These are phyloP conservation scores for Candida multigemmis DNA, from an alignment of 805 yeast genomes.

Conservation along the genomic window DNA sequence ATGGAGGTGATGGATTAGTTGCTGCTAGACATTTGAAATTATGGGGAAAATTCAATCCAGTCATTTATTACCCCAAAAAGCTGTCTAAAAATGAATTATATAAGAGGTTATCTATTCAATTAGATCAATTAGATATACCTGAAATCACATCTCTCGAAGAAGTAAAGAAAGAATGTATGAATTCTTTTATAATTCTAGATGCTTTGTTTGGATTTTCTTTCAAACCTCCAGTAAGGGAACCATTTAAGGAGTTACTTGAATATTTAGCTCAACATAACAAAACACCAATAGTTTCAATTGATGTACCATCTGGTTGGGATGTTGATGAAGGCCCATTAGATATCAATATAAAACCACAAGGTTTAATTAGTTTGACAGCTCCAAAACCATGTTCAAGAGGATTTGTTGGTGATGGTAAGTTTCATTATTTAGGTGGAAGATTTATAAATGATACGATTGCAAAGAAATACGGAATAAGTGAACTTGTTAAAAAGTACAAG, in stretches of 20 bases:
- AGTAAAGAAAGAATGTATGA: conserved; percentile 8
- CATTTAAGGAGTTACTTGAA: conserved; percentile 44
- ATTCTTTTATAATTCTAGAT: conserved; percentile 48
- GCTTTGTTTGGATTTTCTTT: conserved; percentile 91
- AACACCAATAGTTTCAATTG: conserved; percentile 70
- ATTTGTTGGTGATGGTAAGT: conserved; percentile 21
- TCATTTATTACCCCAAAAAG: conserved; percentile 69
- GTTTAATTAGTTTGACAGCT: conserved; percentile 79
- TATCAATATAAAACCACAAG: conserved; percentile 46
- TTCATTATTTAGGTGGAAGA: conserved; percentile 86
- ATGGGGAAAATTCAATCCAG: conserved; percentile 66
- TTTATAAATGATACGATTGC: conserved; percentile 67
- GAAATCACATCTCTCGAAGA: conserved; percentile 36
- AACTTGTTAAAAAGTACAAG: conserved; percentile 17
- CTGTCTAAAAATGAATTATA: conserved; percentile 49
- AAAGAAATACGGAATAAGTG: conserved; percentile 58
- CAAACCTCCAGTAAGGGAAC: conserved; percentile 77
- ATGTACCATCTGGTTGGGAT: conserved; percentile 96
- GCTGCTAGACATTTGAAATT: conserved; percentile 85
- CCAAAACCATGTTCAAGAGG: conserved; percentile 79
- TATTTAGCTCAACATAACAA: conserved; percentile 23
- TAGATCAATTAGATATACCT: conserved; percentile 53
- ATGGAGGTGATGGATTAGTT: conserved; percentile 95
- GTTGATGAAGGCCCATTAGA: conserved; percentile 75
- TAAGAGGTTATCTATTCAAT: conserved; percentile 53